A percentile compares a stretch with the other conserved stretches of the same genome.
These are phyloP conservation scores for Agapanthus africanus DNA, from an alignment of 106 monocot species.

Conservation along the genomic window DNA sequence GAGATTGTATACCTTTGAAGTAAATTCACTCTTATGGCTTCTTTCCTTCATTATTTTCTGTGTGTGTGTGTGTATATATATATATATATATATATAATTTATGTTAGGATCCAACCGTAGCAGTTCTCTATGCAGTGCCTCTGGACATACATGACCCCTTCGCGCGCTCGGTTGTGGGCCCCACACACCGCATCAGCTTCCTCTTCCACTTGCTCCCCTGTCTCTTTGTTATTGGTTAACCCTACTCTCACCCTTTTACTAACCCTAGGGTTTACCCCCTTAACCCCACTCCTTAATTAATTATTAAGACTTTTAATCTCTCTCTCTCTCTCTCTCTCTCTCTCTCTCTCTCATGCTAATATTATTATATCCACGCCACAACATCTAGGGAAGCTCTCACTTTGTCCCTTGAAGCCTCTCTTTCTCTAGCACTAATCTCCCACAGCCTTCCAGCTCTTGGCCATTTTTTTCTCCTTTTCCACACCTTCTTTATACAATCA, in stretches of 20 bases:
- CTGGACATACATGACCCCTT: neutral
- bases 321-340: neutral
- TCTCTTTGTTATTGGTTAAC: neutral
- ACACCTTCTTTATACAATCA: conserved; percentile 25
- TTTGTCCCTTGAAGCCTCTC: conserved; percentile 1
- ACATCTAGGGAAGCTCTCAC: conserved; percentile 10
- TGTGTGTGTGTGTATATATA: neutral
- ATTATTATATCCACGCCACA: conserved; percentile 5
- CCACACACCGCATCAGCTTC: conserved; percentile 6
- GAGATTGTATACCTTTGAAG: too few species aligned
- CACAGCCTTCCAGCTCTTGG: conserved; percentile 2
- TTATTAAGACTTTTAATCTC: neutral
- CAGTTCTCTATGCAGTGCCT: neutral
- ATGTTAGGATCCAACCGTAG: too few species aligned
- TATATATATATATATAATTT: neutral
- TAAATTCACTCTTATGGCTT: too few species aligned
- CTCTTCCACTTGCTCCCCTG: neutral
- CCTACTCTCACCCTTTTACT: conserved; percentile 5
- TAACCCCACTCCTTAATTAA: conserved; percentile 18
- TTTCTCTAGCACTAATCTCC: conserved; percentile 20
- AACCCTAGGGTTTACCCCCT: conserved; percentile 13
- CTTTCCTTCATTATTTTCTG: too few species aligned
- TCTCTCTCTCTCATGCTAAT: neutral
- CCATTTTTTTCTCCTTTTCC: conserved; percentile 6
- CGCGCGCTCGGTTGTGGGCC: neutral